phyloP scores from a whole-genome alignment of 176 grass and related monocot species.

The Pontederia paniculata region DNA sequence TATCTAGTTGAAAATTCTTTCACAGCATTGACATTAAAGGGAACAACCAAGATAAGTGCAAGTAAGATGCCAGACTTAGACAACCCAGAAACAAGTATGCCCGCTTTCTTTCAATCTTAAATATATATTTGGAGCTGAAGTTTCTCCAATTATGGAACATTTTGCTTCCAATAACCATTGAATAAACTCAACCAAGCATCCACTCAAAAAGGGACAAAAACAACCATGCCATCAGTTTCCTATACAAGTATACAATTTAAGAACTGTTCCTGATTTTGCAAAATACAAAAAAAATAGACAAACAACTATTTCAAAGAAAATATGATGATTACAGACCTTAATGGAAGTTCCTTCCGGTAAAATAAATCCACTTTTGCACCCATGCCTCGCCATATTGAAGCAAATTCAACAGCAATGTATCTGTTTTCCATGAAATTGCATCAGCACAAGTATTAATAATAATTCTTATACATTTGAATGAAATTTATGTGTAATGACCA shows the following conservation, averaged over 20 bases:
- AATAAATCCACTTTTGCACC: constrained; percentile 82
- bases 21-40: too few species aligned
- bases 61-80: too few species aligned
- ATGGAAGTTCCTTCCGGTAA: constrained; percentile 77
- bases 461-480: background rate
- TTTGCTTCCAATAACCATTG: too few species aligned
- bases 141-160: too few species aligned
- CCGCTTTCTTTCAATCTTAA: too few species aligned
- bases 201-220: too few species aligned
- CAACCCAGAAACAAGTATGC: too few species aligned
- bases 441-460: background rate
- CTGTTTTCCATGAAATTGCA: constrained; percentile 22
- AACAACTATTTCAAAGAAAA: background rate
- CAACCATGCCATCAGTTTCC: background rate
- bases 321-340: constrained; percentile 37
- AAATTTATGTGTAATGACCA: background rate
- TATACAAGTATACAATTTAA: too few species aligned
- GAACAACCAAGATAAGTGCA: too few species aligned
- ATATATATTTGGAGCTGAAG: too few species aligned
- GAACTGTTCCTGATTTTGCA: background rate
- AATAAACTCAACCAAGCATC: too few species aligned
- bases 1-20: too few species aligned
- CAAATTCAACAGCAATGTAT: constrained; percentile 98
- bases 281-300: background rate
- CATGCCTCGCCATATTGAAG: constrained; percentile 93